Evolutionary conservation across 2,329 filamentous ascomycete genomes (phyloP), one percentile per base, ranked within the genome.

Genomic region (Cytospora chrysosperma): DNA sequence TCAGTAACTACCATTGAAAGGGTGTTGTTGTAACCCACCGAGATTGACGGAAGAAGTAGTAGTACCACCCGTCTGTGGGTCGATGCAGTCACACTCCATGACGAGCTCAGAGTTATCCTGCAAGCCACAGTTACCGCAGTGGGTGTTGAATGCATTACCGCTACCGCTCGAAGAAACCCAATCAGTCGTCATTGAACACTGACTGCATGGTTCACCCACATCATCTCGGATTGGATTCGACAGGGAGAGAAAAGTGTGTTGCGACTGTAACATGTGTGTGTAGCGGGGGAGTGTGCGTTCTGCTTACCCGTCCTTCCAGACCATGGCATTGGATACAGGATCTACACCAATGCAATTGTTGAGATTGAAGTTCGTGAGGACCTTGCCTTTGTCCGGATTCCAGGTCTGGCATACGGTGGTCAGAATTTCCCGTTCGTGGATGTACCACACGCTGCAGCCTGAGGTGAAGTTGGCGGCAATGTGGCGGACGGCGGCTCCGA

Each of bases 281-380:
- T 43, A 32, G 40, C 8, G 40, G 15, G 5, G n/a, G 13, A 37
- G 34, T 24, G 10, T 10, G 43, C 4, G 43, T 12, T 28, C 5
- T 17, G 27, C 54, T 58, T 26, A 62, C 60, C 40, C 3, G 9
- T 10, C 15, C 17, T 40, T 4, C 60, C 60, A 62, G 27, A 58
- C 24, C 53, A 58, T 58, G 4, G 47, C 47, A 37, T 57, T 58
- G 5, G 32, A 32, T 9, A 21, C 21, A 2, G 21, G 5, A 49
- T 62, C 34, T 30, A 62, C 54, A 28, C 60, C 60, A 28, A 62
- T 54, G 54, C 60, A 62, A 9, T 19, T 27, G n/a, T 62, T 62
- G 5, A 62, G 60, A 34, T 62, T 54, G 5, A 62, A 54, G 15
- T n/a, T 40, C 4, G 43, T 27, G 32, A 40, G 17, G 26, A 57